Conservation (phyloP, 768 basidiomycete species). For the Suillus placidus region DNA sequence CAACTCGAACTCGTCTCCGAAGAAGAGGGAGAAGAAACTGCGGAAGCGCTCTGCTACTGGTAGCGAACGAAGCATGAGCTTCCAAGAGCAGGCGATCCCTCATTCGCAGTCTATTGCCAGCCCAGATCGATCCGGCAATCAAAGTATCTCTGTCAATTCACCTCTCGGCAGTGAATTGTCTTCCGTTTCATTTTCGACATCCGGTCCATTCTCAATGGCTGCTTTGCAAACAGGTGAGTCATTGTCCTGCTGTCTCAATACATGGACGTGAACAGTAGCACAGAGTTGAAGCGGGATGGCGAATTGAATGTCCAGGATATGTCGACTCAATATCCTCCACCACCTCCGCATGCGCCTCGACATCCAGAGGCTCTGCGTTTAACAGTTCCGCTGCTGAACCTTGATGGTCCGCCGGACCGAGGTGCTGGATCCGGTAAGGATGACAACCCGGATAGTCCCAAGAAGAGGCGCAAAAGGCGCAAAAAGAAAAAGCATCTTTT, state of each 20-base stretch:
- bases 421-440: constrained; percentile 18
- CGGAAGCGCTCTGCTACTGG: background rate
- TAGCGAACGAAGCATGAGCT: background rate
- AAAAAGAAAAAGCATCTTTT: constrained; percentile 51
- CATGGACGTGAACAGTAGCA: background rate
- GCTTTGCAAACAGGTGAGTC: background rate
- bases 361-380: constrained; percentile 26
- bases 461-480: constrained; percentile 56
- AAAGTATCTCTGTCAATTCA: background rate
- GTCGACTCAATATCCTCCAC: background rate
- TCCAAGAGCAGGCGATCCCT: background rate
- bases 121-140: constrained; percentile 3
- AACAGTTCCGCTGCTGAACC: constrained; percentile 54
- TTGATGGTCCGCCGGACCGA: constrained; percentile 48
- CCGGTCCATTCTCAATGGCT: constrained; percentile 2
- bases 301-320: background rate
- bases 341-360: constrained; percentile 6
- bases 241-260: background rate
- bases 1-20: background rate
- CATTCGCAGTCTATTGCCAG: background rate
- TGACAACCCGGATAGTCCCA: constrained; percentile 34
- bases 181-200: constrained; percentile 3
- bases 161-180: background rate
- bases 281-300: constrained; percentile 5
- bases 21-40: background rate